phyloP scores from a whole-genome alignment of 371 early-diverging fungal species.

The Neoconidiobolus thromboides region DNA sequence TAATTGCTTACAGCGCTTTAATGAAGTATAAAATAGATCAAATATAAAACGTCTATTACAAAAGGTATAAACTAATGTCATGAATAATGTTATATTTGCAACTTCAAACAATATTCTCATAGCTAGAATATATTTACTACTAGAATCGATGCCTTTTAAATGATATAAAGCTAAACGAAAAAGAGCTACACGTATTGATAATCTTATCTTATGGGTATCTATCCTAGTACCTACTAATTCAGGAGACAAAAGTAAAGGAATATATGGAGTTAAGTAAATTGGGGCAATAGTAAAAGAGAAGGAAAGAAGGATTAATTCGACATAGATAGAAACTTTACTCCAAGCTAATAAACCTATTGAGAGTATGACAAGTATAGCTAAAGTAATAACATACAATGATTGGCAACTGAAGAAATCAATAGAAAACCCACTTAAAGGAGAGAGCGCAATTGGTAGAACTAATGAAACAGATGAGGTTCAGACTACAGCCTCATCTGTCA shows the following conservation, averaged over 20 bases:
- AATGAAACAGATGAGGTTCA: conserved; percentile 29
- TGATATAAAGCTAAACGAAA: neutral
- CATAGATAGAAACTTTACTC: conserved; percentile 22
- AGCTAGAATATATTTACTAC: neutral
- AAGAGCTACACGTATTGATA: neutral
- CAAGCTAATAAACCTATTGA: conserved; percentile 26
- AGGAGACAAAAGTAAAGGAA: conserved; percentile 34
- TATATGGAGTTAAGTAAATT: conserved; percentile 36
- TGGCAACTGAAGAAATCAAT: conserved; percentile 24
- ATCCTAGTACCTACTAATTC: conserved; percentile 44
- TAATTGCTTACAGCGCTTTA: neutral
- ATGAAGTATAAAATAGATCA: neutral
- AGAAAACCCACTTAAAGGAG: conserved; percentile 28
- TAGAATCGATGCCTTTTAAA: neutral
- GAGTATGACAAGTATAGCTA: neutral
- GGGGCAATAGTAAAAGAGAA: conserved; percentile 43
- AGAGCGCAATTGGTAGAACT: conserved; percentile 26
- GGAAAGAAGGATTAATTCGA: conserved; percentile 40
- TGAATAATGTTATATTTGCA: neutral
- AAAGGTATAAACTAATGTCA: neutral
- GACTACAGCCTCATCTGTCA: conserved; percentile 21
- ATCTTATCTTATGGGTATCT: conserved; percentile 22
- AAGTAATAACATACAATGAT: neutral
- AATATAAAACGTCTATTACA: neutral
- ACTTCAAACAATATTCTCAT: neutral